Base-by-base conservation (phyloP, 257 asterid genomes). In the Thymus quinquecostatus region DNA sequence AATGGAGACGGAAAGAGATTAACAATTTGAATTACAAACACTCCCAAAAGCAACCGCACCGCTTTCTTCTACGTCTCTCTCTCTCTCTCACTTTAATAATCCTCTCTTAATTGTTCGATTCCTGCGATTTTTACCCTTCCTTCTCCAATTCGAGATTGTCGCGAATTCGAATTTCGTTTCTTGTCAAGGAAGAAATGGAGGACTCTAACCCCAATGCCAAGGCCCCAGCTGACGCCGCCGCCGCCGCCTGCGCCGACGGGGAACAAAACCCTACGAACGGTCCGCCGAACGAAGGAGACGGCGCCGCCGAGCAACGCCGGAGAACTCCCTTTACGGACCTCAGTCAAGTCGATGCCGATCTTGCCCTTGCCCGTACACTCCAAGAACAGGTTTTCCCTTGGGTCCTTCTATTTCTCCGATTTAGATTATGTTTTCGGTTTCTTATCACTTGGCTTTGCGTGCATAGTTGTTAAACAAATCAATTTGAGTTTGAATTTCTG, bases 301-400 rank as follows among this genome's bases (percentile, higher is more conserved):
- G 10, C 0, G 83, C 76, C 32, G 86, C 54, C 2, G 77, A 81
- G 70, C 78, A 74, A 1, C 79, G 80, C 62, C 82, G 80, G 62
- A 76, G 97, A 74, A 87, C 96, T 56, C 91, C 91, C 36, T 90
- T 93, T 81, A 90, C 97, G 66, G 81, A 87, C 87, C 96, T 93
- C 75, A 87, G 91, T 80, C 98, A 93, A 80, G 86, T 79, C 64
- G 97, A 93, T 71, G 93, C 96, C 65, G 98, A 93, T 85, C 98
- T 87, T 55, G 96, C 96, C 75, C 97, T 93, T 40, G 98, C 98
- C 53, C 93, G 98, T 54, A 88, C 96, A 55, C 91, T 93, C 66
- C 97, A 93, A 75, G 97, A 93, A 58, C 97, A 93, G 97, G 98
- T 60, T 49, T 63, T 68, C 12, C 10, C 21, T 53, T 8, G 11